These are phyloP conservation scores for Neodidymelliopsis sp. DNA, from an alignment of 2,329 filamentous ascomycete genomes.

Conservation along the genomic window DNA sequence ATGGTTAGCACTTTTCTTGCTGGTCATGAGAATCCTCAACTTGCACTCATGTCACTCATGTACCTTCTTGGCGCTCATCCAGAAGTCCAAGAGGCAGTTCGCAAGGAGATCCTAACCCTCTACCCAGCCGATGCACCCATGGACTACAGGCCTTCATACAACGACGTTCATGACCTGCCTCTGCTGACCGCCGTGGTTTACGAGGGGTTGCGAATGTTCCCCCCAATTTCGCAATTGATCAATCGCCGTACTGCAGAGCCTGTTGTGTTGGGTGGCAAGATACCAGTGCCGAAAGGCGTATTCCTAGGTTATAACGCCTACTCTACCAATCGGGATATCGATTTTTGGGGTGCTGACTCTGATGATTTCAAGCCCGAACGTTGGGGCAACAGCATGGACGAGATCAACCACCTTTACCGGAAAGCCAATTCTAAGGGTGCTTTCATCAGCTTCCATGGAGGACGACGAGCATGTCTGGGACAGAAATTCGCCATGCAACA, in stretches of 20 bases:
- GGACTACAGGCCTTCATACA: slow-evolving; percentile 29
- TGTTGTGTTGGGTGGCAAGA: slow-evolving; percentile 30
- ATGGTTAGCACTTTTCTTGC: slow-evolving; percentile 37
- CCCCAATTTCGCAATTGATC: slow-evolving; percentile 59
- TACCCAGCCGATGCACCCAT: slow-evolving; percentile 21
- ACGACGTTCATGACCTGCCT: slow-evolving; percentile 48
- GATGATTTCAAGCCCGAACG: slow-evolving; percentile 51
- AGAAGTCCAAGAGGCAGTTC: slow-evolving; percentile 28
- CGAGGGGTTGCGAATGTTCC: slow-evolving; percentile 58
- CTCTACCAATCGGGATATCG: slow-evolving; percentile 34
- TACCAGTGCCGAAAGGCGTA: slow-evolving; percentile 30
- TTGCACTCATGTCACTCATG: slow-evolving; percentile 35
- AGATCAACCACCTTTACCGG: slow-evolving; percentile 48
- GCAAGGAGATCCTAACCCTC: slow-evolving; percentile 27
- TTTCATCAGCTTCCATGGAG: slow-evolving; percentile 55
- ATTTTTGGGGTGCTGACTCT: slow-evolving; percentile 38
- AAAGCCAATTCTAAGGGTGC: slow-evolving; percentile 48
- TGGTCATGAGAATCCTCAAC: slow-evolving; percentile 39
- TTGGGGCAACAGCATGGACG: slow-evolving; percentile 49
- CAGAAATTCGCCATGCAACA: slow-evolving; percentile 53
- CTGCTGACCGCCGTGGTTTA: slow-evolving; percentile 56
- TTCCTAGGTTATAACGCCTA: slow-evolving; percentile 42
- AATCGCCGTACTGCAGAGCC: slow-evolving; percentile 52
- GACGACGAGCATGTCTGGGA: slow-evolving; percentile 52
- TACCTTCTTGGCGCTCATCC: slow-evolving; percentile 33